phyloP scores from a whole-genome alignment of 768 basidiomycete genomes.

The Lyophyllum semitale region DNA sequence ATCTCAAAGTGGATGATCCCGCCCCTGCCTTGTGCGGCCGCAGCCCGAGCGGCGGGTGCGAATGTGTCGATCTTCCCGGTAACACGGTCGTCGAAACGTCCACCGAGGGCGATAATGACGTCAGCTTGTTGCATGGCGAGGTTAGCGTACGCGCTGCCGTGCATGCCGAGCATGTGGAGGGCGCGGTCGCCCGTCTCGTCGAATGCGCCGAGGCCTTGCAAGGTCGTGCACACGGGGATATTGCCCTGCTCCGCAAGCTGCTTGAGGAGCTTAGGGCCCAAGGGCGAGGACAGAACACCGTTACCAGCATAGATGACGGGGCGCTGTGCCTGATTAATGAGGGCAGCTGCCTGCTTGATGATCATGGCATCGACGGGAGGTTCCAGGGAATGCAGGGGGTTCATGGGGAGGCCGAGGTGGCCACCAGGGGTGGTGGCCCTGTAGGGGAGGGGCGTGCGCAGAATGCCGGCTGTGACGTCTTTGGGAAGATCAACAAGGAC shows the following conservation, averaged over 20 bases:
- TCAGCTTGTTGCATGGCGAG: slow-evolving; percentile 97
- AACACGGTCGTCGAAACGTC: slow-evolving; percentile 96
- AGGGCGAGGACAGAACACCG: slow-evolving; percentile 80
- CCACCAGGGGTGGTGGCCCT: slow-evolving; percentile 84
- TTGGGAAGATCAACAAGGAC: slow-evolving; percentile 99
- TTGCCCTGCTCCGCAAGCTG: slow-evolving; percentile 82
- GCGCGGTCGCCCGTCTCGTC: slow-evolving; percentile 87
- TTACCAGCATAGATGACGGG: slow-evolving; percentile 94
- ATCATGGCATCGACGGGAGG: slow-evolving; percentile 63
- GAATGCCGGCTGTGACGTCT: slow-evolving; percentile 92
- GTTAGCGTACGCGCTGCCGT: slow-evolving; percentile 96
- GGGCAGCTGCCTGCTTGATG: slow-evolving; percentile 80
- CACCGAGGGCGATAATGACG: slow-evolving; percentile 95
- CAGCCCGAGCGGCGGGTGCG: slow-evolving; percentile 87
- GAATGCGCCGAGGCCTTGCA: slow-evolving; percentile 94
- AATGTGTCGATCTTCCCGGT: slow-evolving; percentile 89
- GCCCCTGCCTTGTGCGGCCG: slow-evolving; percentile 82
- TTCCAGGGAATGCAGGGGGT: slow-evolving; percentile 63
- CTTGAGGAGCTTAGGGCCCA: slow-evolving; percentile 81
- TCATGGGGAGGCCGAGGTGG: slow-evolving; percentile 70
- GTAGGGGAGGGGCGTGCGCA: slow-evolving; percentile 82
- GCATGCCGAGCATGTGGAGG: slow-evolving; percentile 99
- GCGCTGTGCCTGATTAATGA: slow-evolving; percentile 91
- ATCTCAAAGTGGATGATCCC: slow-evolving; percentile 99
- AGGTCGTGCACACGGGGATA: slow-evolving; percentile 95